Percentiles rank a stretch among this genome's conserved stretches.
Evolutionary conservation across 495 filamentous ascomycete genomes (phyloP).

Genomic region (Aspergillus affinis): DNA sequence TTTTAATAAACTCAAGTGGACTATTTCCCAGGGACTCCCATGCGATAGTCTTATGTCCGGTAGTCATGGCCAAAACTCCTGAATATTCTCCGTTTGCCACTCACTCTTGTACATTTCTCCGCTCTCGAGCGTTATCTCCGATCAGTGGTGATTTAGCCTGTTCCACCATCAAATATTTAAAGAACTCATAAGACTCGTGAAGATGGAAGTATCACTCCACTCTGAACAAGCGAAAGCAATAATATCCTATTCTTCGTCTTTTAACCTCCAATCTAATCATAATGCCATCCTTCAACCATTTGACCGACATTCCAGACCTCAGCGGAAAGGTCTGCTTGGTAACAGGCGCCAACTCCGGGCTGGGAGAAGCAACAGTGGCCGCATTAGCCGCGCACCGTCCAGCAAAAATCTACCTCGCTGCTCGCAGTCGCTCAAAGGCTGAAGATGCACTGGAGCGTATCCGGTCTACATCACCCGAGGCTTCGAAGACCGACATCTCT

Average conservation of each 20-base stretch:
- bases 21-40: neutral
- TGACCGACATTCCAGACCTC: neutral
- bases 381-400: neutral
- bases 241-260: neutral
- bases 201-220: neutral
- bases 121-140: neutral
- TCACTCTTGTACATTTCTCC: neutral
- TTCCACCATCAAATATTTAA: neutral
- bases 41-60: neutral
- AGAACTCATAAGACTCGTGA: neutral
- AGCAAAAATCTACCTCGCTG: neutral
- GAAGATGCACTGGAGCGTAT: neutral
- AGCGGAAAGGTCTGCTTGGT: neutral
- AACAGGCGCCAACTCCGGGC: neutral
- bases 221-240: neutral
- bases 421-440: neutral
- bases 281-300: neutral
- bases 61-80: no score
- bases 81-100: no score
- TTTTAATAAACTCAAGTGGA: no score
- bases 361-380: neutral
- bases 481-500: neutral
- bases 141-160: neutral
- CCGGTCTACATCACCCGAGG: neutral
- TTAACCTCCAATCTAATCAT: neutral